A percentile compares a stretch with the other conserved stretches of the same genome.
phyloP scores from a whole-genome alignment of 257 asterid species.

The Solanum habrochaites region DNA sequence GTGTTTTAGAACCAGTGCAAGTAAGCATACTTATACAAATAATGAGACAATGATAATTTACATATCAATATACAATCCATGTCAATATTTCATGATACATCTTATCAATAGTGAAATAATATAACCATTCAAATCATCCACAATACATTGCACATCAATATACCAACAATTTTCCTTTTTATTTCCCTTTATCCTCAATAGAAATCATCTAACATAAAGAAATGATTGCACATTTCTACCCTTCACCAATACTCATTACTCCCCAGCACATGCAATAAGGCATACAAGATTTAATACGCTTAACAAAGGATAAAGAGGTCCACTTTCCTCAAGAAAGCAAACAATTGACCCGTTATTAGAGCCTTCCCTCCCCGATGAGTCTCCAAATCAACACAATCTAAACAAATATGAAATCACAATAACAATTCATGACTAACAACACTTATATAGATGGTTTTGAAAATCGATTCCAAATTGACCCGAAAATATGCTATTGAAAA shows the following conservation, averaged over 20 bases:
- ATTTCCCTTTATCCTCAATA: background rate
- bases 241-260: background rate
- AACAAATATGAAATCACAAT: background rate
- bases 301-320: background rate
- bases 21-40: background rate
- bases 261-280: background rate
- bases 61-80: background rate
- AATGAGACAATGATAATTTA: background rate
- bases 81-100: too few relatives aligned
- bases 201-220: background rate
- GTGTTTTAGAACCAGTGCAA: background rate
- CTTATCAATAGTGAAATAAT: background rate
- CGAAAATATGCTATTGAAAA: too few relatives aligned
- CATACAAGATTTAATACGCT: too few relatives aligned
- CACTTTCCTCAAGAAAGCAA: background rate
- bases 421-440: background rate
- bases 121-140: background rate
- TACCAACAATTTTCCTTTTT: background rate
- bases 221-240: background rate
- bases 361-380: background rate
- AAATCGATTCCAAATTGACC: background rate
- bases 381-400: background rate
- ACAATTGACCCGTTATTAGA: background rate
- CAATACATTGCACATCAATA: background rate
- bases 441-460: background rate